phyloP scores from a whole-genome alignment of 139 green algal genomes.

The Haematococcus lacustris region DNA sequence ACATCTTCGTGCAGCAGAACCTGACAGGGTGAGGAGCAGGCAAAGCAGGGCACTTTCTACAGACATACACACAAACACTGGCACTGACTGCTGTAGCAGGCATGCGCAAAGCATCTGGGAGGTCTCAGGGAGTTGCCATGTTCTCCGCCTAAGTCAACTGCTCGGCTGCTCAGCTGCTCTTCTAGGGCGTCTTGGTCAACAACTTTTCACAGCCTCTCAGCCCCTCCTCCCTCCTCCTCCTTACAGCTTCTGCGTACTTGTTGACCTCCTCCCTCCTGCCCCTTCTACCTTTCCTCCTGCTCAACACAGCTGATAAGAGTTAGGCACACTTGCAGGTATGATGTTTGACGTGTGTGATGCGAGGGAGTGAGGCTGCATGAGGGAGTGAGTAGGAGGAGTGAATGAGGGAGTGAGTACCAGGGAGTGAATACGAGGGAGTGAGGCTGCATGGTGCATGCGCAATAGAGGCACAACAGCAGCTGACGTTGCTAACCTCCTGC shows the following conservation, averaged over 20 bases:
- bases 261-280: neutral
- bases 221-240: neutral
- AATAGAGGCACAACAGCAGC: neutral
- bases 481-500: neutral
- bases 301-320: no score
- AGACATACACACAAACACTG: no score
- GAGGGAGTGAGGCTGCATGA: neutral
- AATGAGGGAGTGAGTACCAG: neutral
- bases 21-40: conserved; percentile 47
- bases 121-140: neutral
- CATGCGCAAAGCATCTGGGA: neutral
- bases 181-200: neutral
- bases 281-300: no score
- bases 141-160: no score
- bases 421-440: neutral
- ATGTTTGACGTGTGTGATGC: no score
- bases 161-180: neutral
- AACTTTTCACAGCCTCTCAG: neutral
- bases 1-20: conserved; percentile 62
- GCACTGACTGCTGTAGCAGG: no score
- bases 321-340: no score
- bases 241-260: neutral
- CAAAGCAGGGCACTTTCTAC: conserved; percentile 3
- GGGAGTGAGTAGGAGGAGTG: neutral
- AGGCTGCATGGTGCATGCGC: neutral